phyloP scores from a whole-genome alignment of 2,329 filamentous ascomycete genomes.

The Arthrobotrys pseudoclavata region DNA sequence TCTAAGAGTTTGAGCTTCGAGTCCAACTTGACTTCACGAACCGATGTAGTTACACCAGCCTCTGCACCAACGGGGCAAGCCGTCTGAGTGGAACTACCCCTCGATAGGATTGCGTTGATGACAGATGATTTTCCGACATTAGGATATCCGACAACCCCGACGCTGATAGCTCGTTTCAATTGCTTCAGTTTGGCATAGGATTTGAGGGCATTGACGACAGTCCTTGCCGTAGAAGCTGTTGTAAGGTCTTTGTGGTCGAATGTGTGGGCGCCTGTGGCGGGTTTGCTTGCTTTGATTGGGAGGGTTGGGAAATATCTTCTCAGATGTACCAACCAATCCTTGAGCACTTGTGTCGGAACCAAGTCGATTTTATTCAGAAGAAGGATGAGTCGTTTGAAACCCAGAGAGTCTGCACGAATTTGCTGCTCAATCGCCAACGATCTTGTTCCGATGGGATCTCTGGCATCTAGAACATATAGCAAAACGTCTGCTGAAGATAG shows the following conservation, averaged over 20 bases:
- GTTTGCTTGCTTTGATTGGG: slow-evolving; percentile 84
- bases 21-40: slow-evolving; percentile 92
- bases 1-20: slow-evolving; percentile 94
- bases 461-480: slow-evolving; percentile 91
- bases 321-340: slow-evolving; percentile 85
- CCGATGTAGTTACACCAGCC: slow-evolving; percentile 88
- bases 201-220: slow-evolving; percentile 90
- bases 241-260: slow-evolving; percentile 94
- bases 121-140: slow-evolving; percentile 97
- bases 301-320: slow-evolving; percentile 92
- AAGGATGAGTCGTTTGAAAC: slow-evolving; percentile 88
- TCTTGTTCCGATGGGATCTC: slow-evolving; percentile 89
- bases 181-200: slow-evolving; percentile 85
- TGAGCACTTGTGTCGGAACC: slow-evolving; percentile 83
- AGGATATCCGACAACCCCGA: slow-evolving; percentile 94
- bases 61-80: slow-evolving; percentile 91
- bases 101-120: slow-evolving; percentile 89
- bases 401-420: slow-evolving; percentile 87
- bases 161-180: slow-evolving; percentile 88
- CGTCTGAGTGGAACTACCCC: slow-evolving; percentile 76
- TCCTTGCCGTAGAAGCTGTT: slow-evolving; percentile 84
- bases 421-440: slow-evolving; percentile 91
- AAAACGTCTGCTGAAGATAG: slow-evolving; percentile 90
- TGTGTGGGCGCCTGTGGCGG: slow-evolving; percentile 85
- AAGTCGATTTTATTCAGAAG: slow-evolving; percentile 97